Evolutionary conservation across 306 rosid genomes (phyloP), one percentile per base, ranked within the genome.

Genomic region (Erythrophleum fordii): DNA sequence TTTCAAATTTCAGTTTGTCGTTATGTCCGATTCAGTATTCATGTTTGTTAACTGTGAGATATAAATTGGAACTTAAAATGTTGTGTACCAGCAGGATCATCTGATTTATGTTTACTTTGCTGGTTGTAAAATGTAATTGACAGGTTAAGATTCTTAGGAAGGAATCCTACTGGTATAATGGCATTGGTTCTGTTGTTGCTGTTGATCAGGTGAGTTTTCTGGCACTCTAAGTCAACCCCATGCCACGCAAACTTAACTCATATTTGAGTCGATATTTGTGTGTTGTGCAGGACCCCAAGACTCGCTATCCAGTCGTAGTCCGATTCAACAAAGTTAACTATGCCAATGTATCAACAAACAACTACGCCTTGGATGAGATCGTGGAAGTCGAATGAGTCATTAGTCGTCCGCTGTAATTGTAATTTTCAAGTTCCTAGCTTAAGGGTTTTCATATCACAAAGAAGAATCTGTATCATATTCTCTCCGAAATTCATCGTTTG

Each of bases 81-180:
- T 12, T 26, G 62, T 45, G 46, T 44, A 58, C 8, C 1, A 58
- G 13, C 3, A 58, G 65, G 17, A 4, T 25, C n/a, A 8, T 17
- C 72, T 46, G 34, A 28, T 5, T 61, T 8, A 10, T 23, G 35
- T 45, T 12, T 77, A 53, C 20, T 28, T 20, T 80, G 76, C 2
- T 73, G 39, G 41, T 68, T 83, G 75, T 29, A 34, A 29, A 35
- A 69, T 85, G 72, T 31, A 26, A 22, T 70, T 12, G 31, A 23
- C 88, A 91, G 96, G 93, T 91, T 65, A 91, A 86, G 89, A 84
- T 91, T 87, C 93, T 91, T 2, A 87, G 93, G 85, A 89, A 60
- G 89, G 96, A 91, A 77, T 91, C 96, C 8, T 91, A 91, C 86
- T 91, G 96, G 93, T 91, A n/a, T 85, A 91, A 89, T 31, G 96